A percentile compares a stretch with the other conserved stretches of the same genome.
These are phyloP conservation scores for Torulaspora gathmanii DNA, from an alignment of 805 yeast genomes.

Conservation along the genomic window DNA sequence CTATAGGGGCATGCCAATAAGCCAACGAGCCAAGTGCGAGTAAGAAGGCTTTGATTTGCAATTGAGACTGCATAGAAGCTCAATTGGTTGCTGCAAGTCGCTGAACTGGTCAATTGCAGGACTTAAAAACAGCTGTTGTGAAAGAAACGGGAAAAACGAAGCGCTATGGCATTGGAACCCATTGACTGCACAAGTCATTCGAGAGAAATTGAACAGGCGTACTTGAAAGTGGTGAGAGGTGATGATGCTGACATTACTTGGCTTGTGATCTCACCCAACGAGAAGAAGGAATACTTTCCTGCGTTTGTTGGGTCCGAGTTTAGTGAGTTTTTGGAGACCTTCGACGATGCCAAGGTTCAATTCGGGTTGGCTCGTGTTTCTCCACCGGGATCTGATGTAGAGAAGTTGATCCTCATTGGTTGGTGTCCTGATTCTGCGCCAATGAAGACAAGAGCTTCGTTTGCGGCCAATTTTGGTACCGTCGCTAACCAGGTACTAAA, in stretches of 20 bases:
- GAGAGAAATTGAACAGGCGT: conserved; percentile 65
- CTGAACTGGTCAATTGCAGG: neutral
- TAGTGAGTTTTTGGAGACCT: conserved; percentile 71
- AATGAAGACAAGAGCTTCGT: conserved; percentile 64
- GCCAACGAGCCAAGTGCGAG: neutral
- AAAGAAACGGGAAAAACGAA: neutral
- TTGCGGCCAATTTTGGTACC: conserved; percentile 72
- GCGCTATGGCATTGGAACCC: conserved; percentile 40
- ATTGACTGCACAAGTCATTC: conserved; percentile 63
- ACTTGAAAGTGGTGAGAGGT: conserved; percentile 75
- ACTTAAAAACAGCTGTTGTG: neutral
- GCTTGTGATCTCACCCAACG: conserved; percentile 76
- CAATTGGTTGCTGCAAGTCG: neutral
- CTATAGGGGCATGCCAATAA: neutral
- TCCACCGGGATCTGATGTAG: conserved; percentile 88
- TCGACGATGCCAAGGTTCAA: conserved; percentile 83
- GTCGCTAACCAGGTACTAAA: conserved; percentile 57
- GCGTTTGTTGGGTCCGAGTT: conserved; percentile 55
- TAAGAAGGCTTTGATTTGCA: neutral
- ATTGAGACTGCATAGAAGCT: neutral
- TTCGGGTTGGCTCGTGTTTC: conserved; percentile 84
- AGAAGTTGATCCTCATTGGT: conserved; percentile 78
- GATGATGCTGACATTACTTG: conserved; percentile 59
- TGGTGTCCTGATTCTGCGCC: conserved; percentile 99
- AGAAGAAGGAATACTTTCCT: conserved; percentile 42